phyloP scores from a whole-genome alignment of 2,329 filamentous ascomycete species.

The Trichoderma atroviride region DNA sequence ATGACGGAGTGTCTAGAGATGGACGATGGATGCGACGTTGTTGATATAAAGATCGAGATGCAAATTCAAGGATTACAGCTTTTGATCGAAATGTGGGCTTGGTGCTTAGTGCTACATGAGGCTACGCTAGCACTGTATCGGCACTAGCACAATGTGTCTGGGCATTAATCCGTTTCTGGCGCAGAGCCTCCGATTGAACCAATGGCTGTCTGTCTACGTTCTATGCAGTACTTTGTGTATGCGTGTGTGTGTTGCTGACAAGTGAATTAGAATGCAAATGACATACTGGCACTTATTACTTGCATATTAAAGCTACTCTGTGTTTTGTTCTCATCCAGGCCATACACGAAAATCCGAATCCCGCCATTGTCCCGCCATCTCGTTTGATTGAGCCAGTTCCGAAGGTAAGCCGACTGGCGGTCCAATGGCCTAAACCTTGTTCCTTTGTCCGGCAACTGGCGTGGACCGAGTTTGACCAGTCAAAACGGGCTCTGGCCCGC shows the following conservation, averaged over 20 bases:
- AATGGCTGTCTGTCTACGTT: not conserved
- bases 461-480: conserved; percentile 10
- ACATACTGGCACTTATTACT: not conserved
- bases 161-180: not conserved
- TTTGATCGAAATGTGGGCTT: conserved; percentile 16
- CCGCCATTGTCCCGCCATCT: not conserved
- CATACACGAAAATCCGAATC: not conserved
- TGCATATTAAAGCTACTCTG: not conserved
- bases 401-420: conserved; percentile 19
- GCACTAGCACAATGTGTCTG: not conserved
- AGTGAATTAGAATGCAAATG: not conserved
- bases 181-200: not conserved
- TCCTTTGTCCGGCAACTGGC: conserved; percentile 8
- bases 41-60: conserved; percentile 2
- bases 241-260: not conserved
- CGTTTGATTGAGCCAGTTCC: not conserved
- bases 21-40: not conserved
- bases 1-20: not conserved
- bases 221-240: not conserved
- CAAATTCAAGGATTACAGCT: conserved; percentile 14
- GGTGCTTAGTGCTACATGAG: conserved; percentile 13
- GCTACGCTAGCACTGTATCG: conserved; percentile 8
- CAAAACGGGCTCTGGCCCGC: not conserved
- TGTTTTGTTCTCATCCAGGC: not conserved
- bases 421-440: conserved; percentile 22